Evolutionary conservation across 2,329 filamentous ascomycete species (phyloP), one percentile per base, ranked within the genome.

Genomic region (Paracorniculantispora psalliotae): DNA sequence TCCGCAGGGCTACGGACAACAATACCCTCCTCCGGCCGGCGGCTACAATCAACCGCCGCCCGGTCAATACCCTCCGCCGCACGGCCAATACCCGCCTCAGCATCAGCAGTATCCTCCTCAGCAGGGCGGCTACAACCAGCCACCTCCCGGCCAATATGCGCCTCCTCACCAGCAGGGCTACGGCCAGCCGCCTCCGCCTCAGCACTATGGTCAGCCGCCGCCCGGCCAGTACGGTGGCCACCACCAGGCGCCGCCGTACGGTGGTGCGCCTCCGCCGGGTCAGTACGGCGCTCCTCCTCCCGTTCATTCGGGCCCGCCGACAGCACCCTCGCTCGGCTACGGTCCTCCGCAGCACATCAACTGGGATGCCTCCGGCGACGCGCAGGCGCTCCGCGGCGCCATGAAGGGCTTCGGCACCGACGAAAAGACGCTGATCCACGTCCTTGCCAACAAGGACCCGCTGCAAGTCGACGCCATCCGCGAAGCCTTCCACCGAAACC

Each of bases 381-480:
- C 91, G 0, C 83, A 91, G 59, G 83, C 79, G 4, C 77, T 96
- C 23, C 85, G 91, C 56, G 82, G 82, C 65, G 91, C 93, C 2
- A 96, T 97, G 91, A 96, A 96, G 73, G 92, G 92, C 0, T 90
- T 96, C 62, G 93, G 92, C 35, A 97, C 92, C 0, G 86, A 97
- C 67, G 92, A 97, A 72, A 88, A 86, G 67, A 73, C 82, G 0
- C 77, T 97, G 17, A 92, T 96, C 63, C 77, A 79, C 2, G 77
- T 87, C 3, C 77, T 97, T 9, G 77, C 88, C 2, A 83, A 80
- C 64, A 87, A 92, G 63, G 90, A 96, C 63, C 89, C 92, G 1
- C 77, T 92, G 4, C 90, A 96, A 70, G 81, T 94, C 62, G 83
- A 87, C 50, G 78, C 83, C 9, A 79, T 96, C 54, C 84, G 86